These are phyloP conservation scores for Rhynchosporium secalis DNA, from an alignment of 2,329 filamentous ascomycete species.

Conservation along the genomic window DNA sequence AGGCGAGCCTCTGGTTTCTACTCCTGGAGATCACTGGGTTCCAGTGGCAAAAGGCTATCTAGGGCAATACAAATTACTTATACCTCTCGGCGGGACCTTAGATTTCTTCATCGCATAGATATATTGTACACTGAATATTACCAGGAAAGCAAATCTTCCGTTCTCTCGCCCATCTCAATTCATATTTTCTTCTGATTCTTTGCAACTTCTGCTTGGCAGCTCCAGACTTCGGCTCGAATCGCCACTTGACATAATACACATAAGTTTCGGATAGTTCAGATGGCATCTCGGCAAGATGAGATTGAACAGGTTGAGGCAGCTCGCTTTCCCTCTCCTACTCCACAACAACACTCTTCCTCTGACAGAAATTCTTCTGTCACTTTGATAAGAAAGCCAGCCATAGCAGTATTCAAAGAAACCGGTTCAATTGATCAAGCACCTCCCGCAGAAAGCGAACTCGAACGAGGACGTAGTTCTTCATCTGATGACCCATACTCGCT, in stretches of 20 bases:
- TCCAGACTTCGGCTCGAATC: conserved; percentile 1
- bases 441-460: not conserved
- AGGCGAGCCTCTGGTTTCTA: conserved; percentile 1
- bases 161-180: not conserved
- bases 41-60: not conserved
- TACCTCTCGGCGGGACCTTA: conserved; percentile 1
- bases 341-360: not conserved
- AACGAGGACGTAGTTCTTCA: not conserved
- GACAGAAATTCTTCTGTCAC: not conserved
- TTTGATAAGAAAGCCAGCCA: not conserved
- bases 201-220: not conserved
- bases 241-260: not conserved
- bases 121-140: conserved; percentile 4
- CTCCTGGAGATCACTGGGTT: conserved; percentile 4
- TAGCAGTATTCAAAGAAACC: not conserved
- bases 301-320: conserved; percentile 8
- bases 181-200: not conserved
- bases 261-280: not conserved
- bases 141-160: conserved; percentile 6
- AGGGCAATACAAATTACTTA: conserved; percentile 9
- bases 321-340: not conserved
- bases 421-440: not conserved
- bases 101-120: not conserved
- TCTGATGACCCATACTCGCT: conserved; percentile 7
- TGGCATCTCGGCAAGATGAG: conserved; percentile 2